These are phyloP conservation scores for Magnusiomyces suaveolens DNA, from an alignment of 1,139 yeast species.

Conservation along the genomic window DNA sequence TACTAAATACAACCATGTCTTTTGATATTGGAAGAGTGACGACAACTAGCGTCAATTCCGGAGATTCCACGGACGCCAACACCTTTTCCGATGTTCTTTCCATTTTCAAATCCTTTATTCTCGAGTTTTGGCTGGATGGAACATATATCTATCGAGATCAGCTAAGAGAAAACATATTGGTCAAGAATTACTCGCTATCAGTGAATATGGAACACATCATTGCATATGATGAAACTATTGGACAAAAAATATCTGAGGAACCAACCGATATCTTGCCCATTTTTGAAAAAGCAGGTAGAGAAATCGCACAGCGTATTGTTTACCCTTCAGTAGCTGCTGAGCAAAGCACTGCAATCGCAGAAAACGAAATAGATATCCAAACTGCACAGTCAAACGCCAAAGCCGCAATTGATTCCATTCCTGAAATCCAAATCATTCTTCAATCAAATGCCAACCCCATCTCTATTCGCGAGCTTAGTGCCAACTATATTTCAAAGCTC, in stretches of 20 bases:
- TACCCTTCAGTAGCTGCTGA: conserved; percentile 35
- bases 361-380: conserved; percentile 12
- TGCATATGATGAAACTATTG: conserved; percentile 79
- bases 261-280: conserved; percentile 85
- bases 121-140: conserved; percentile 76
- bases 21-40: conserved; percentile 76
- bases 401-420: conserved; percentile 37
- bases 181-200: conserved; percentile 60
- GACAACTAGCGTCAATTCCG: conserved; percentile 80
- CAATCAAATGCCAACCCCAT: conserved; percentile 64
- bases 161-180: conserved; percentile 73
- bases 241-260: conserved; percentile 72
- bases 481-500: conserved; percentile 80
- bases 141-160: conserved; percentile 87
- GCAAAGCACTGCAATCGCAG: conserved; percentile 34
- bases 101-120: conserved; percentile 71
- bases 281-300: conserved; percentile 83
- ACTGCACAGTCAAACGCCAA: conserved; percentile 2
- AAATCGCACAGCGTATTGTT: conserved; percentile 76
- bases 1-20: conserved; percentile 28
- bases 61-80: conserved; percentile 59
- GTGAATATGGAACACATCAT: conserved; percentile 82
- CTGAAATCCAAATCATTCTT: conserved; percentile 74
- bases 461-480: conserved; percentile 72
- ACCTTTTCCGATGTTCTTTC: conserved; percentile 67